These are phyloP conservation scores for Solanum pinnatisectum DNA, from an alignment of 257 asterid species.

Conservation along the genomic window DNA sequence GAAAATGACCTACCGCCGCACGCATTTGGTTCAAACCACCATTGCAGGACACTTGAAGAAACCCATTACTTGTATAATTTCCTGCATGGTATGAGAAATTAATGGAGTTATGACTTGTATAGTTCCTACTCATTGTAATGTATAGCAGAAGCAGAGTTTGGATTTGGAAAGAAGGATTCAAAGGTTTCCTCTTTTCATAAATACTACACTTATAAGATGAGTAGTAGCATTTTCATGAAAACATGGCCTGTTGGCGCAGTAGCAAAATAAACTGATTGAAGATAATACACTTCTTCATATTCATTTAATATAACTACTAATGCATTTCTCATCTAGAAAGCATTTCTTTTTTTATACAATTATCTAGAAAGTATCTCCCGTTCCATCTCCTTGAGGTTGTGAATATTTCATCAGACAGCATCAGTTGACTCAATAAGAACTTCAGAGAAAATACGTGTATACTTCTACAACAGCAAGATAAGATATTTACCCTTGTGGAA, in stretches of 20 bases:
- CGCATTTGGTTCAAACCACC: slow-evolving; percentile 99
- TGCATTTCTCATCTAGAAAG: background rate
- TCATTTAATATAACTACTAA: background rate
- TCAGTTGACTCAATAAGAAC: background rate
- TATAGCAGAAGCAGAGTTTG: background rate
- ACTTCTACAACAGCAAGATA: background rate
- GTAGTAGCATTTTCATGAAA: background rate
- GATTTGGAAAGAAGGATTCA: background rate
- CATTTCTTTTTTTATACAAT: background rate
- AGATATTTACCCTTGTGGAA: background rate
- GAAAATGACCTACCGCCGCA: slow-evolving; percentile 56
- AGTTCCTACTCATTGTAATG: background rate
- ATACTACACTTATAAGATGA: background rate
- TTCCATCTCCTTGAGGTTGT: background rate
- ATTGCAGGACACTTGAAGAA: slow-evolving; percentile 78
- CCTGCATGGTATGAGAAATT: slow-evolving; percentile 26
- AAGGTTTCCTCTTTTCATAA: background rate
- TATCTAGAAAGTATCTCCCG: background rate
- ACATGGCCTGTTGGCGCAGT: background rate
- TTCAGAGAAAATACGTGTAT: background rate
- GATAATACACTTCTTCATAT: background rate
- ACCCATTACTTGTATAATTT: slow-evolving; percentile 78
- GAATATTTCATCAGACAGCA: background rate
- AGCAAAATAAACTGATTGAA: background rate
- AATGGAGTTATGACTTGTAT: background rate